phyloP scores from a whole-genome alignment of 169 alveolate species.

The Perkinsus olseni region DNA sequence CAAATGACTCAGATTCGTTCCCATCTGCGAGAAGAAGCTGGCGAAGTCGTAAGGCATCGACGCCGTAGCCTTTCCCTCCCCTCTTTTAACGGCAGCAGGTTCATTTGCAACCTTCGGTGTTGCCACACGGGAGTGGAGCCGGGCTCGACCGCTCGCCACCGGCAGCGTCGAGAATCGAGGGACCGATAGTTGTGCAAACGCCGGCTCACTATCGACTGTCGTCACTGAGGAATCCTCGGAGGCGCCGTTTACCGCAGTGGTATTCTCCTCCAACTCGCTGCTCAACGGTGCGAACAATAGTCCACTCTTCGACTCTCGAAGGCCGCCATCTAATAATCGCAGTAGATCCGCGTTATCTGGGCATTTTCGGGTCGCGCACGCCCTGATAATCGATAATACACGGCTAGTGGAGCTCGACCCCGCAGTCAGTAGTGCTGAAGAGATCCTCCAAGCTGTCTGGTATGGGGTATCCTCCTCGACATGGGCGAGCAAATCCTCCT shows the following conservation, averaged over 20 bases:
- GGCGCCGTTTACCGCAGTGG: not conserved
- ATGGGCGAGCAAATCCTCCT: not conserved
- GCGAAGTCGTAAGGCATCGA: not conserved
- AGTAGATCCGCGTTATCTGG: not conserved
- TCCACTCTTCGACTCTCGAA: not conserved
- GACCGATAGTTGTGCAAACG: not conserved
- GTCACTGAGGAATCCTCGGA: not conserved
- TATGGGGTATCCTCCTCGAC: not conserved
- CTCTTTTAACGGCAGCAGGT: not conserved
- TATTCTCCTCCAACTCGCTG: not conserved
- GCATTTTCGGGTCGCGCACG: not conserved
- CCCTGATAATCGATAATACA: not conserved
- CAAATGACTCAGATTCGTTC: not conserved
- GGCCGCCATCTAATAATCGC: not conserved
- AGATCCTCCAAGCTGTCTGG: not conserved
- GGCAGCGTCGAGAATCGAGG: not conserved
- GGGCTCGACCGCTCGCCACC: not conserved
- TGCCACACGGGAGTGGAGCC: not conserved
- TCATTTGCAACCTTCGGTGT: not conserved
- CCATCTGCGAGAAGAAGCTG: not conserved
- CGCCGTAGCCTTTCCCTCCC: not conserved
- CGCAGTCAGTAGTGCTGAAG: not conserved
- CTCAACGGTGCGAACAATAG: not conserved
- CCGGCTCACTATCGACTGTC: not conserved
- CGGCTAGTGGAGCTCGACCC: not conserved